Percentiles rank a stretch among this genome's conserved stretches.
These are phyloP conservation scores for Alternaria metachromatica DNA, from an alignment of 2,329 filamentous ascomycete species.

Conservation along the genomic window DNA sequence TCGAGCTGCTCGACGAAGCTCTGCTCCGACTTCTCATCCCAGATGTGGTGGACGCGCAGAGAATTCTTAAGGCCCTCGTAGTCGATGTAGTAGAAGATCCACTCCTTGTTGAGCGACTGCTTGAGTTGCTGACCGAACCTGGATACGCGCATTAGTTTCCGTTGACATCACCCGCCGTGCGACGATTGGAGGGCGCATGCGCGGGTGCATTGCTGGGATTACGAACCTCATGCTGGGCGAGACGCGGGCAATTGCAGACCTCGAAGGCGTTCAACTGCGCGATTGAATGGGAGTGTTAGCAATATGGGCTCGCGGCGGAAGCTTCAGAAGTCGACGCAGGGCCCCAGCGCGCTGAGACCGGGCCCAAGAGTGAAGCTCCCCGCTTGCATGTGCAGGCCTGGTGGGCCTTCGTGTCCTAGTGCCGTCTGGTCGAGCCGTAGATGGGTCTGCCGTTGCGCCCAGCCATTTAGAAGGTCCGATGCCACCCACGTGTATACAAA, in stretches of 20 bases:
- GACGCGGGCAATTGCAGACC: constrained; percentile 13
- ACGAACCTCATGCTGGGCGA: constrained; percentile 31
- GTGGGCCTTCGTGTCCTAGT: constrained; percentile 15
- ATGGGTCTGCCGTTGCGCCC: constrained; percentile 15
- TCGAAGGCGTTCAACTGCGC: not conserved
- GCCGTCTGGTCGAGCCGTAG: constrained; percentile 13
- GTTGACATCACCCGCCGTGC: constrained; percentile 28
- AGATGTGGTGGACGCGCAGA: constrained; percentile 78
- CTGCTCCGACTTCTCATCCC: constrained; percentile 92
- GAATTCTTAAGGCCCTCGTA: constrained; percentile 92
- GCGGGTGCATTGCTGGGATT: constrained; percentile 8
- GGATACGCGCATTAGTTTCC: constrained; percentile 33
- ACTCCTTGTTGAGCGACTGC: constrained; percentile 94
- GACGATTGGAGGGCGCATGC: constrained; percentile 19
- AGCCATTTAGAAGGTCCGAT: constrained; percentile 26
- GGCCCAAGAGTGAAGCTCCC: constrained; percentile 14
- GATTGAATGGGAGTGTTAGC: constrained; percentile 12
- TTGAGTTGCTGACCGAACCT: constrained; percentile 97
- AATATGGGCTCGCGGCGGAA: constrained; percentile 9
- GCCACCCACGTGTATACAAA: constrained; percentile 25
- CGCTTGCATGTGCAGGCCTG: constrained; percentile 18
- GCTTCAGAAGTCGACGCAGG: constrained; percentile 10
- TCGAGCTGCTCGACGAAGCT: constrained; percentile 87
- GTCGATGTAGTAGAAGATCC: constrained; percentile 97
- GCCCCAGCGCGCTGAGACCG: constrained; percentile 5